These are phyloP conservation scores for Antitrichia curtipendula DNA, from an alignment of 225 moss, liverwort and hornwort species.

Conservation along the genomic window DNA sequence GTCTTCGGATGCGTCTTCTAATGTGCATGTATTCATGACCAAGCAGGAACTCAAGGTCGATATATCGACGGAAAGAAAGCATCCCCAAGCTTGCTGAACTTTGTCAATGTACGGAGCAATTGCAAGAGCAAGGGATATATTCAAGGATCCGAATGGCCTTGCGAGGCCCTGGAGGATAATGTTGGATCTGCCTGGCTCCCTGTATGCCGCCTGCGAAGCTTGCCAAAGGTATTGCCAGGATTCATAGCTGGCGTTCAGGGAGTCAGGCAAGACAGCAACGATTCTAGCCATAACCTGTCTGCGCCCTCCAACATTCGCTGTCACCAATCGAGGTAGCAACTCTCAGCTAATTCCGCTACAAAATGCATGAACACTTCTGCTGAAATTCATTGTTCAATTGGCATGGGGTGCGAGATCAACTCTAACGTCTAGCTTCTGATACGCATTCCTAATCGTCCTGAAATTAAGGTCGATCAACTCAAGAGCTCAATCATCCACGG, in stretches of 20 bases:
- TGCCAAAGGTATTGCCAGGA: constrained; percentile 8
- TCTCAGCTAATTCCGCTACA: neutral
- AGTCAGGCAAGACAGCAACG: constrained; percentile 12
- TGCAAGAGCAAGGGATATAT: neutral
- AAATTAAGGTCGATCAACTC: neutral
- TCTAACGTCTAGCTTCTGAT: neutral
- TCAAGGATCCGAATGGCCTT: neutral
- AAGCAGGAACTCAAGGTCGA: neutral
- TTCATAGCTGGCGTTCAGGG: constrained; percentile 28
- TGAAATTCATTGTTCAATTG: neutral
- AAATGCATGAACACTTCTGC: neutral
- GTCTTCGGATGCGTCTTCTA: neutral
- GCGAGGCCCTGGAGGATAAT: neutral
- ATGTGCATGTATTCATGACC: neutral
- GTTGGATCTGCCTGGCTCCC: constrained; percentile 26
- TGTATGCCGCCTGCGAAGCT: constrained; percentile 17
- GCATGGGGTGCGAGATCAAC: neutral
- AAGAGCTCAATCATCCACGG: neutral
- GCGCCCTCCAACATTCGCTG: neutral
- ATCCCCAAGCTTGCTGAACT: neutral
- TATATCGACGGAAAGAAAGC: neutral
- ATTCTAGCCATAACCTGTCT: neutral
- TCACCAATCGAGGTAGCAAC: neutral
- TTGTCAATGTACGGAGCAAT: neutral
- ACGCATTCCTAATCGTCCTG: neutral